Evolutionary conservation across 2,329 filamentous ascomycete species (phyloP).

Genomic region (Xylariaceae sp.): DNA sequence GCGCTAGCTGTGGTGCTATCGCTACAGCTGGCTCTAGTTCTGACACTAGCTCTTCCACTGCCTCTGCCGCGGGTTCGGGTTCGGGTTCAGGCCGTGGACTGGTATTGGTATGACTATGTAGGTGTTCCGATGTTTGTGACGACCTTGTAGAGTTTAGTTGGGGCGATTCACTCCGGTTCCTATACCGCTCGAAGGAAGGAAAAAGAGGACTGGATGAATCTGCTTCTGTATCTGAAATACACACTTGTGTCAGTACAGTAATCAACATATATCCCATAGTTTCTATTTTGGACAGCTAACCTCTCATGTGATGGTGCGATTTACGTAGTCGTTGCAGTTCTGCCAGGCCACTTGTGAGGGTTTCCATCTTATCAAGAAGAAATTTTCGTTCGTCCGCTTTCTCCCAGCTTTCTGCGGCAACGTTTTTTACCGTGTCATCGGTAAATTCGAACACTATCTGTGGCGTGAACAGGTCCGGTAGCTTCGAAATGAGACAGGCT

Average conservation of each 20-base stretch:
- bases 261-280: too few species aligned
- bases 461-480: constrained; percentile 24
- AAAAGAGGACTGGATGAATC: background rate
- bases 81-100: background rate
- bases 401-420: constrained; percentile 23
- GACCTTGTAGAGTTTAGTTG: background rate
- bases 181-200: background rate
- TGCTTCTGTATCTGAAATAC: background rate
- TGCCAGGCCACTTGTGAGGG: constrained; percentile 15
- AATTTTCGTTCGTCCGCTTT: constrained; percentile 17
- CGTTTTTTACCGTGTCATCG: constrained; percentile 13
- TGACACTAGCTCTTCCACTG: background rate
- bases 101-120: background rate
- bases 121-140: background rate
- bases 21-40: too few species aligned
- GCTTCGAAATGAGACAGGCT: constrained; percentile 33
- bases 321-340: constrained; percentile 16
- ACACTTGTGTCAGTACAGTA: too few species aligned
- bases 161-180: background rate
- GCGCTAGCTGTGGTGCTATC: too few species aligned
- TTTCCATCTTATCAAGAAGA: constrained; percentile 22
- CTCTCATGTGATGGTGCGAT: constrained; percentile 5
- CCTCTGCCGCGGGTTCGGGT: background rate
- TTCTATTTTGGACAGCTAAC: constrained; percentile 3
- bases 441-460: constrained; percentile 20